Evolutionary conservation across 2,329 filamentous ascomycete genomes (phyloP).

Genomic region (Pyrenophora graminea): DNA sequence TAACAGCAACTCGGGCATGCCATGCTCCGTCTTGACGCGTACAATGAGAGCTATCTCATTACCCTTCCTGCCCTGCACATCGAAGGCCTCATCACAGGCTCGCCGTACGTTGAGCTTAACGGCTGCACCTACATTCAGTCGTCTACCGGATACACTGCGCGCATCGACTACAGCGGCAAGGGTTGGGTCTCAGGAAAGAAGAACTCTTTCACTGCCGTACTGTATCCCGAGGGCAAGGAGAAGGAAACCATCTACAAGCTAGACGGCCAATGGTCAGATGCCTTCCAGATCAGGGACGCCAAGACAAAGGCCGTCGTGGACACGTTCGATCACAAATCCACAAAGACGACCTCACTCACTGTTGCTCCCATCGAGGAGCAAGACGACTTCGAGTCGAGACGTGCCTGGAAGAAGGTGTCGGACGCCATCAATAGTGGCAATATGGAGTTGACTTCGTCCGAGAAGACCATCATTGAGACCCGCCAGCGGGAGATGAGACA

Average conservation of each 20-base stretch:
- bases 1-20: constrained; percentile 80
- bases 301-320: constrained; percentile 51
- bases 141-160: constrained; percentile 82
- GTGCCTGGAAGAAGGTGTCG: constrained; percentile 86
- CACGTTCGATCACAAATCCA: constrained; percentile 53
- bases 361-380: constrained; percentile 77
- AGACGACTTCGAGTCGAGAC: constrained; percentile 82
- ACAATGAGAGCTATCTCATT: constrained; percentile 79
- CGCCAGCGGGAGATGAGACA: constrained; percentile 78
- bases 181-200: constrained; percentile 97
- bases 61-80: constrained; percentile 91
- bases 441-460: constrained; percentile 75
- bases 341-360: constrained; percentile 66
- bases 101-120: constrained; percentile 90
- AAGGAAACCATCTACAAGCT: constrained; percentile 79
- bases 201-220: constrained; percentile 78
- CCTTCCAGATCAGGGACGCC: constrained; percentile 76
- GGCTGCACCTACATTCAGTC: constrained; percentile 83
- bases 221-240: constrained; percentile 72
- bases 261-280: constrained; percentile 87
- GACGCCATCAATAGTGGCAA: constrained; percentile 79
- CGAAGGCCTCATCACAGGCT: constrained; percentile 83
- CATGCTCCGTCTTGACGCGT: constrained; percentile 71
- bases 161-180: constrained; percentile 90
- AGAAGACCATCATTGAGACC: constrained; percentile 90